These are phyloP conservation scores for Aspergillus affinis DNA, from an alignment of 495 filamentous ascomycete species.

Conservation along the genomic window DNA sequence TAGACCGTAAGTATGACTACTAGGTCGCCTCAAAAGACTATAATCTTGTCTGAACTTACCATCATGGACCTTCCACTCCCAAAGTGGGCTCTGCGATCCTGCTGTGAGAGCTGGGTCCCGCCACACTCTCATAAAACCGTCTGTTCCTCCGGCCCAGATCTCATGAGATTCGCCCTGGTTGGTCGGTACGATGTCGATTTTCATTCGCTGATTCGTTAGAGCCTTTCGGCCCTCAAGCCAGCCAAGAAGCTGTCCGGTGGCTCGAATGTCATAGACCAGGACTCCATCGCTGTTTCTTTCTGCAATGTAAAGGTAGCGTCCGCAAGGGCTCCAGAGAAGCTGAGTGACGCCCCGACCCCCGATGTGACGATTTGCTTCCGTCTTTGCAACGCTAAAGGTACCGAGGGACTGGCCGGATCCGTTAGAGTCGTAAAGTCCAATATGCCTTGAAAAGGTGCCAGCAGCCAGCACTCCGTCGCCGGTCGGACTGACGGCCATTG, in stretches of 20 bases:
- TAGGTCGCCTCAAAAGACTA: neutral
- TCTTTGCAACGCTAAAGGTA: slow-evolving; percentile 56
- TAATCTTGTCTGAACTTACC: slow-evolving; percentile 27
- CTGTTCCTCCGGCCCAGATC: slow-evolving; percentile 81
- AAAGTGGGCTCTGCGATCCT: slow-evolving; percentile 53
- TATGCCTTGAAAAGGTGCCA: slow-evolving; percentile 73
- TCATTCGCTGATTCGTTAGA: slow-evolving; percentile 73
- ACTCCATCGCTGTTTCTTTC: slow-evolving; percentile 76
- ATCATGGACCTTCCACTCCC: slow-evolving; percentile 60
- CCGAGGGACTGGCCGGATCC: slow-evolving; percentile 66
- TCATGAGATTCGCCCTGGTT: slow-evolving; percentile 58
- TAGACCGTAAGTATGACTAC: slow-evolving; percentile 17
- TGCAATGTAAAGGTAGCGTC: slow-evolving; percentile 82
- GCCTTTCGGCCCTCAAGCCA: slow-evolving; percentile 70
- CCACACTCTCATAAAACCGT: slow-evolving; percentile 79
- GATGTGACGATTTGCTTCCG: slow-evolving; percentile 40
- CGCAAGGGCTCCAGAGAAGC: slow-evolving; percentile 78
- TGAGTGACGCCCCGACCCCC: slow-evolving; percentile 73
- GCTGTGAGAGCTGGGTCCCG: slow-evolving; percentile 55
- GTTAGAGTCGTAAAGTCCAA: slow-evolving; percentile 74
- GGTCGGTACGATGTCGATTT: slow-evolving; percentile 61
- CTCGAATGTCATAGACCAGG: slow-evolving; percentile 81
- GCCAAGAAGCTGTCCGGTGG: slow-evolving; percentile 64
- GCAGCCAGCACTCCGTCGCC: slow-evolving; percentile 68
- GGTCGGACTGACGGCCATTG: slow-evolving; percentile 52